These are phyloP conservation scores for Pseudotsuga menziesii DNA, from an alignment of 75 land plant genomes.

Conservation along the genomic window DNA sequence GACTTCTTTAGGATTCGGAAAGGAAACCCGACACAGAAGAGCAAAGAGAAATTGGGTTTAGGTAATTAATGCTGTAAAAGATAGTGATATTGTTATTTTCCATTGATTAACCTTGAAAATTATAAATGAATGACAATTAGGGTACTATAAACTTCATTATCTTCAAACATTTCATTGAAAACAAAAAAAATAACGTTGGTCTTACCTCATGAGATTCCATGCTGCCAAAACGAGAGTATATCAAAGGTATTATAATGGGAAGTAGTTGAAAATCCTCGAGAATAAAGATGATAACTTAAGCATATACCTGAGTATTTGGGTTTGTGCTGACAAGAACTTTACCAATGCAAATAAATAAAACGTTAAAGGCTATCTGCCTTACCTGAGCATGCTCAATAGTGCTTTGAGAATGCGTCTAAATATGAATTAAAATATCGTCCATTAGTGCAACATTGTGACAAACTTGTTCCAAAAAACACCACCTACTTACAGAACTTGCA, in stretches of 20 bases:
- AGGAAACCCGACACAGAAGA: not conserved
- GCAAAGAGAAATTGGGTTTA: not conserved
- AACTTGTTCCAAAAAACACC: not conserved
- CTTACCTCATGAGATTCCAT: not conserved
- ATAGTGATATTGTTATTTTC: not conserved
- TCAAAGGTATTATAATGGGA: not conserved
- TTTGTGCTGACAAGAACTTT: not conserved
- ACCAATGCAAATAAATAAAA: not conserved
- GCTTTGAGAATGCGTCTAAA: not conserved
- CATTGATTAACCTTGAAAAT: not conserved
- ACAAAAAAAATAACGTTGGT: not conserved
- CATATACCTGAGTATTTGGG: not conserved
- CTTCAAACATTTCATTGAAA: not conserved
- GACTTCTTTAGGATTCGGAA: too few species aligned
- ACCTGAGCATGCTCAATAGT: not conserved
- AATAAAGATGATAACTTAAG: not conserved
- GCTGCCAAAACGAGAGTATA: not conserved
- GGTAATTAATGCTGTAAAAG: not conserved
- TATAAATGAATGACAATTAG: not conserved
- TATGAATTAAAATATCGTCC: not conserved
- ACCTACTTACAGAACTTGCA: constrained; percentile 2
- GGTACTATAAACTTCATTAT: constrained; percentile 3
- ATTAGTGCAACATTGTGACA: not conserved
- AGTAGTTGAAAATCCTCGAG: not conserved
- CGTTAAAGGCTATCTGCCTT: not conserved